phyloP scores from a whole-genome alignment of 352 stramenopile genomes.

The Aphanomyces astaci region DNA sequence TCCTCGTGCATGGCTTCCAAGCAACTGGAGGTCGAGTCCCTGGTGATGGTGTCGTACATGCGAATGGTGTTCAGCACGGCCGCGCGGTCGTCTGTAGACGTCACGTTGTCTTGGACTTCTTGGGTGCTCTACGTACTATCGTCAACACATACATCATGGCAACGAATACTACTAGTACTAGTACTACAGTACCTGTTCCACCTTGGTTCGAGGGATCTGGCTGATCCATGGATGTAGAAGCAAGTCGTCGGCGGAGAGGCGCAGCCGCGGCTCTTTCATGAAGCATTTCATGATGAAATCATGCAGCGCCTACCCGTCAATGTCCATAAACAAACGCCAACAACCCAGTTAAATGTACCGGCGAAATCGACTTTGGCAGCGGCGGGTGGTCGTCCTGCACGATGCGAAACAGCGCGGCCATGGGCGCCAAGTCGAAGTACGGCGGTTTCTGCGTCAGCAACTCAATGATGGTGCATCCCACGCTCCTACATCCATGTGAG shows the following conservation, averaged over 20 bases:
- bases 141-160: not conserved
- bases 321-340: not conserved
- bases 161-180: not conserved
- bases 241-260: slow-evolving; percentile 76
- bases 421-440: slow-evolving; percentile 88
- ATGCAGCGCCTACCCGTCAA: slow-evolving; percentile 49
- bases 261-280: slow-evolving; percentile 85
- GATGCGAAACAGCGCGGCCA: slow-evolving; percentile 88
- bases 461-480: slow-evolving; percentile 94
- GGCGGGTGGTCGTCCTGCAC: slow-evolving; percentile 90
- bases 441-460: slow-evolving; percentile 88
- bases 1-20: slow-evolving; percentile 31
- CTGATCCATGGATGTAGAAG: slow-evolving; percentile 86
- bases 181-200: slow-evolving; percentile 46
- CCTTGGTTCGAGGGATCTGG: slow-evolving; percentile 81
- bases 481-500: slow-evolving; percentile 32
- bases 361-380: slow-evolving; percentile 82
- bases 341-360: slow-evolving; percentile 34
- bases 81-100: slow-evolving; percentile 64
- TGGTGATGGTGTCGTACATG: slow-evolving; percentile 52
- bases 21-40: not conserved
- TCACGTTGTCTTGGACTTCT: slow-evolving; percentile 64
- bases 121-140: slow-evolving; percentile 48
- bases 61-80: slow-evolving; percentile 82
- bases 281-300: slow-evolving; percentile 91